phyloP scores from a whole-genome alignment of 768 basidiomycete species.

The Lentinula lateritia region DNA sequence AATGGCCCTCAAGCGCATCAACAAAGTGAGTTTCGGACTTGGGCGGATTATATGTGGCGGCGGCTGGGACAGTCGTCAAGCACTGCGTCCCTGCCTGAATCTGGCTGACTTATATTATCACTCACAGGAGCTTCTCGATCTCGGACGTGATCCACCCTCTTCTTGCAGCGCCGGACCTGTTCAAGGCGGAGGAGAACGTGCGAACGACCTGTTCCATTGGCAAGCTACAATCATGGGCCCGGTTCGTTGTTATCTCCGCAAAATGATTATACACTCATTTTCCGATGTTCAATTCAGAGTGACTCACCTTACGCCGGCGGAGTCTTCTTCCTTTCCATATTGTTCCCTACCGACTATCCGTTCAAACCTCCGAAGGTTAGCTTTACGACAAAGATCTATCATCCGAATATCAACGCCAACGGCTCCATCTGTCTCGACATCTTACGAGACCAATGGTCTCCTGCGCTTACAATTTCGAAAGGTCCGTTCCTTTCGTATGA shows the following conservation, averaged over 20 bases:
- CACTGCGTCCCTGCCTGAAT: not conserved
- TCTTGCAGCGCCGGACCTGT: slow-evolving; percentile 88
- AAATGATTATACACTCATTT: not conserved
- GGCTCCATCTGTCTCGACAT: slow-evolving; percentile 99
- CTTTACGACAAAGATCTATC: slow-evolving; percentile 99
- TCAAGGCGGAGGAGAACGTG: slow-evolving; percentile 49
- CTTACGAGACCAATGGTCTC: slow-evolving; percentile 98
- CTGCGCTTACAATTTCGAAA: slow-evolving; percentile 98
- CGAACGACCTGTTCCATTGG: slow-evolving; percentile 99
- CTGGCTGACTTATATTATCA: slow-evolving; percentile 13
- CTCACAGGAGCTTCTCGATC: slow-evolving; percentile 93
- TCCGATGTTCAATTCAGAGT: slow-evolving; percentile 44
- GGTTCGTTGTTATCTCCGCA: slow-evolving; percentile 43
- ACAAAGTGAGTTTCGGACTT: slow-evolving; percentile 65
- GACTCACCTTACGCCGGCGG: slow-evolving; percentile 99
- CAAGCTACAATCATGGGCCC: slow-evolving; percentile 99
- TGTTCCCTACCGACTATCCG: slow-evolving; percentile 96
- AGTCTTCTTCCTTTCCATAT: slow-evolving; percentile 96
- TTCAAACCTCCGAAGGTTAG: slow-evolving; percentile 99
- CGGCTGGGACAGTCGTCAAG: not conserved
- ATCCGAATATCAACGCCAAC: slow-evolving; percentile 99
- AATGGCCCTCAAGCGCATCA: slow-evolving; percentile 99
- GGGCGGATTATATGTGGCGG: not conserved
- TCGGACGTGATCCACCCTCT: slow-evolving; percentile 98
- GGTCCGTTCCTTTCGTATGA: slow-evolving; percentile 41